Evolutionary conservation across 352 stramenopile genomes (phyloP), one percentile per base, ranked within the genome.

Genomic region (Pythium phragmiticola): DNA sequence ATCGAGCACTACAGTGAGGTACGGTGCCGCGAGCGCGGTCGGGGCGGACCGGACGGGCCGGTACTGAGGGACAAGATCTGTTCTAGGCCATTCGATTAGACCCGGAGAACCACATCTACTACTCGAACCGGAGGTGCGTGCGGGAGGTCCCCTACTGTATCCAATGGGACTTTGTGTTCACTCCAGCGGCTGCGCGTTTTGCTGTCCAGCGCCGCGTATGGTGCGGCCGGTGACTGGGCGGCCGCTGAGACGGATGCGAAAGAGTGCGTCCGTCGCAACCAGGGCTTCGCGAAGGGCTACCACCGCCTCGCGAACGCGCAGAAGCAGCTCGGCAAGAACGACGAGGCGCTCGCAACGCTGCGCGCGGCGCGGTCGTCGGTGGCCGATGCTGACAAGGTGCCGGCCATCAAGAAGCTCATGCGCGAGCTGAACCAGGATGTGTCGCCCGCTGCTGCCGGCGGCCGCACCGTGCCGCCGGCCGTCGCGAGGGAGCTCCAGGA

Each of bases 401-500:
- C 82, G 0, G 82, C 73, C 12, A 88, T 92, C 61, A 89, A 88
- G 75, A 92, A 92, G 66, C 63, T 92, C 54, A 66, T 89, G 60
- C 77, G 78, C 42, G 81, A 91, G 37, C 68, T 92, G 58, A 88
- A 80, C 41, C 72, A 89, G 56, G 78, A 88, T 26, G 30, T 71
- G 19, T 42, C 46, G 3, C 42, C 60, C 3, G 57, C 57, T 33
- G 19, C 57, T n/a, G 55, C 43, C 0, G 76, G 74, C 8, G 63
- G 72, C 9, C 78, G 75, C 21, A 72, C 82, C 16, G 67, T 94
- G 49, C 82, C 84, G 1, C 64, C 70, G 21, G 75, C 84, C 21
- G 76, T 94, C 49, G 81, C 82, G 46, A 89, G 88, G 54, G 84
- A 94, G 61, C 65, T 94, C 43, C 82, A 90, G 66, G 84, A 94